A percentile compares a stretch with the other conserved stretches of the same genome.
Evolutionary conservation across 1,284 basidiomycete genomes (phyloP).

Genomic region (Anthracocystis panici-leucophaei): DNA sequence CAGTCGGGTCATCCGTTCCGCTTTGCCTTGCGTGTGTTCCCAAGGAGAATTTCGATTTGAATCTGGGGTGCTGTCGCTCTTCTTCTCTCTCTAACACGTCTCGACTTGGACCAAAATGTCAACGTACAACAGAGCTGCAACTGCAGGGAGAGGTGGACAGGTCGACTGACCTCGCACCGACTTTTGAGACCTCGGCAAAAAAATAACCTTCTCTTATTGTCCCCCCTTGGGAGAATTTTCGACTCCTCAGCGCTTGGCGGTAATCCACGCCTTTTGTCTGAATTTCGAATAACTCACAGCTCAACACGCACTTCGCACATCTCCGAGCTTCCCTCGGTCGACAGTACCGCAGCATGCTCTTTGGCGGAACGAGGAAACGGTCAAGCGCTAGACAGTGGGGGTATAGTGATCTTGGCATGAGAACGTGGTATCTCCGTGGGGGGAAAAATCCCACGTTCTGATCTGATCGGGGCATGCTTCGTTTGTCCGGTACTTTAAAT

Average conservation of each 20-base stretch:
- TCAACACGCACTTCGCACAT: background rate
- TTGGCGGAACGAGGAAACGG: background rate
- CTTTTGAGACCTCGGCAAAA: constrained; percentile 6
- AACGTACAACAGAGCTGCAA: background rate
- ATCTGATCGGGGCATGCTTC: no score
- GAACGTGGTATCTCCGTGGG: no score
- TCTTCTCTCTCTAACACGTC: no score
- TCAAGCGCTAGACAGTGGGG: background rate
- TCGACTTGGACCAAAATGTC: background rate
- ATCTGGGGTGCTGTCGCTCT: constrained; percentile 1
- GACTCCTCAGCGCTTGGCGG: constrained; percentile 2
- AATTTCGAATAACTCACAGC: no score
- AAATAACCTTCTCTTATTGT: background rate
- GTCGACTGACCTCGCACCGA: no score
- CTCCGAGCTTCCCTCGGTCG: background rate
- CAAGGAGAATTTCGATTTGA: background rate
- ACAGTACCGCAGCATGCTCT: background rate
- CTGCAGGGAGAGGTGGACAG: background rate
- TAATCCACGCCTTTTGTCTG: constrained; percentile 15
- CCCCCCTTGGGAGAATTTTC: background rate
- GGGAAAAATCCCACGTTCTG: no score
- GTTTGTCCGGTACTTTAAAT: no score
- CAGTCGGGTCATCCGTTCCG: constrained; percentile 7
- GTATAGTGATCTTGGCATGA: no score
- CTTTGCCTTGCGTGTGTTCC: background rate